These are phyloP conservation scores for Radiomyces spectabilis DNA, from an alignment of 192 early-diverging fungal species.

Conservation along the genomic window DNA sequence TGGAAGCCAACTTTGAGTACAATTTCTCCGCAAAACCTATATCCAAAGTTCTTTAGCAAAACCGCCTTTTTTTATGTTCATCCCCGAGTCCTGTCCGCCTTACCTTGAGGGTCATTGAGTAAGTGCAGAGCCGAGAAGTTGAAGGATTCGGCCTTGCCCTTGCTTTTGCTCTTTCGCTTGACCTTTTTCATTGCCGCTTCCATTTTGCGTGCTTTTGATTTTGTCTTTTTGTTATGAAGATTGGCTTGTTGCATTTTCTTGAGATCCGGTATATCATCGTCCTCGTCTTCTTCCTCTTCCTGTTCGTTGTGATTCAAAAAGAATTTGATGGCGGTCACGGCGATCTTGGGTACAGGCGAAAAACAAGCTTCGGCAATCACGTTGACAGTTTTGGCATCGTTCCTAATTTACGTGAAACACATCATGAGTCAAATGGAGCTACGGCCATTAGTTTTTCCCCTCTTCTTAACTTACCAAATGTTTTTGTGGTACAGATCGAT, in stretches of 20 bases:
- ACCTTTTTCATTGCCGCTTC: constrained; percentile 71
- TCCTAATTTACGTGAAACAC: constrained; percentile 33
- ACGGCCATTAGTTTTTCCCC: not conserved
- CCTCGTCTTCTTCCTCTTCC: constrained; percentile 64
- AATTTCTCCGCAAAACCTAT: constrained; percentile 88
- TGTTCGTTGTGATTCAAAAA: constrained; percentile 81
- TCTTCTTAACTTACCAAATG: constrained; percentile 58
- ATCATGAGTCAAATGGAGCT: too few species aligned
- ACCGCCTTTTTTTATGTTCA: too few species aligned
- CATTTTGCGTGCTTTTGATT: constrained; percentile 64
- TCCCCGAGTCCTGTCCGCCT: too few species aligned
- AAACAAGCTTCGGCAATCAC: constrained; percentile 96
- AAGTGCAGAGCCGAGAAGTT: constrained; percentile 94
- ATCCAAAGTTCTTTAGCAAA: not conserved
- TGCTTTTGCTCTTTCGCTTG: constrained; percentile 59
- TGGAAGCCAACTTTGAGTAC: constrained; percentile 72
- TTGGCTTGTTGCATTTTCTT: constrained; percentile 69
- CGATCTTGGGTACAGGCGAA: constrained; percentile 84
- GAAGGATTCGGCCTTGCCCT: constrained; percentile 62
- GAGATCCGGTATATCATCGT: constrained; percentile 59
- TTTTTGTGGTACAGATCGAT: constrained; percentile 96
- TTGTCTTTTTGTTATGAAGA: constrained; percentile 83
- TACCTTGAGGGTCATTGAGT: constrained; percentile 92
- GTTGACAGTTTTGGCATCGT: constrained; percentile 98
- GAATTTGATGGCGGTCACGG: constrained; percentile 89